Evolutionary conservation across 1,284 basidiomycete species (phyloP).

Genomic region (Somion occarium): DNA sequence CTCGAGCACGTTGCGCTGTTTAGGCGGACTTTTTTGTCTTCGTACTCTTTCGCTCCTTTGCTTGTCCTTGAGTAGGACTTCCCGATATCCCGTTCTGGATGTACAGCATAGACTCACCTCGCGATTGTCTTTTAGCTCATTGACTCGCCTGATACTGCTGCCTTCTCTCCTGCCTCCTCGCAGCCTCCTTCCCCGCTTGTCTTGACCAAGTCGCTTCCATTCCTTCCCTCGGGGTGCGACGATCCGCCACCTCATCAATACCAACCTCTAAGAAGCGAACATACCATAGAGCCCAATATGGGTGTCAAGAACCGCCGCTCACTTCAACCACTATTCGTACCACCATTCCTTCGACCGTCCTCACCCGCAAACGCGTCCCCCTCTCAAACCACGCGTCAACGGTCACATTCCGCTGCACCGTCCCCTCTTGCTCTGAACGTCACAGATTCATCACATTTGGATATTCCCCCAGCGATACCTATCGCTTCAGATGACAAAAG

Average conservation of each 20-base stretch:
- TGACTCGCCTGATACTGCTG: not conserved
- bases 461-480: slow-evolving; percentile 14
- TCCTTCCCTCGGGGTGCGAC: not conserved
- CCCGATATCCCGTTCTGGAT: not conserved
- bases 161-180: not conserved
- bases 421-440: not conserved
- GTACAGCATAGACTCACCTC: not conserved
- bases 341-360: slow-evolving; percentile 35
- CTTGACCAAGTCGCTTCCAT: not conserved
- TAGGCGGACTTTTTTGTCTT: not conserved
- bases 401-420: slow-evolving; percentile 16
- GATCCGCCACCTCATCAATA: not conserved
- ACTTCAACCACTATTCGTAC: slow-evolving; percentile 43
- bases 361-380: slow-evolving; percentile 17
- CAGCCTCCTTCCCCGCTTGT: not conserved
- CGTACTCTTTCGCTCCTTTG: not conserved
- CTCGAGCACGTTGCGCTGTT: not conserved
- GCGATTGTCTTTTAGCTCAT: not conserved
- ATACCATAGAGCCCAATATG: not conserved
- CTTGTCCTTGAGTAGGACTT: not conserved
- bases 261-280: not conserved
- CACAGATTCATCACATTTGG: slow-evolving; percentile 6
- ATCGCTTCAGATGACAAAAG: slow-evolving; percentile 12
- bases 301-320: slow-evolving; percentile 43
- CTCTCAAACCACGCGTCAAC: slow-evolving; percentile 7